Evolutionary conservation across 2,329 filamentous ascomycete genomes (phyloP).

Genomic region (Hypoxylon sp.): DNA sequence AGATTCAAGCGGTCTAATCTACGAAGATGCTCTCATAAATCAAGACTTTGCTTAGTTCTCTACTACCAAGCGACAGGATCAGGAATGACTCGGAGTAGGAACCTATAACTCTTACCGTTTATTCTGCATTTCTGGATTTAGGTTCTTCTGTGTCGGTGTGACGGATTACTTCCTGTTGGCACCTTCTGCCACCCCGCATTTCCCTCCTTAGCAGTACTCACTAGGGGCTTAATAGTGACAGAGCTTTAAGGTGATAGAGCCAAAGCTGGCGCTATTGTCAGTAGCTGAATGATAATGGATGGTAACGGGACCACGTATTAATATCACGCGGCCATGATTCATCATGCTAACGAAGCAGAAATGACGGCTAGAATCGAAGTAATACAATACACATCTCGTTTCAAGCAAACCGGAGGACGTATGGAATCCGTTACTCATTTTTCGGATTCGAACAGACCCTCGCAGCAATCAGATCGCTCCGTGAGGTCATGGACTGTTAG

Average conservation of each 20-base stretch:
- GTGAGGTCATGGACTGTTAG: slow-evolving; percentile 32
- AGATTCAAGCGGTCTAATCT: slow-evolving; percentile 14
- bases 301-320: slow-evolving; percentile 3
- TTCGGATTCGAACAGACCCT: slow-evolving; percentile 21
- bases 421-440: slow-evolving; percentile 9
- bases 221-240: slow-evolving; percentile 10
- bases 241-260: slow-evolving; percentile 4
- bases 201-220: slow-evolving; percentile 11
- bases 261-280: slow-evolving; percentile 1
- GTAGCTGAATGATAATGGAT: not conserved
- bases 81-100: slow-evolving; percentile 32
- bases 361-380: slow-evolving; percentile 12
- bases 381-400: slow-evolving; percentile 38
- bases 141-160: slow-evolving; percentile 1
- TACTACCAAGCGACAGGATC: slow-evolving; percentile 21
- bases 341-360: not conserved
- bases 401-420: slow-evolving; percentile 28
- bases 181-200: slow-evolving; percentile 12
- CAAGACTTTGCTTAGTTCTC: slow-evolving; percentile 17
- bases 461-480: slow-evolving; percentile 28
- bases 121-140: slow-evolving; percentile 16
- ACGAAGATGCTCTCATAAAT: slow-evolving; percentile 24
- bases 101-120: slow-evolving; percentile 12
- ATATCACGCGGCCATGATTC: slow-evolving; percentile 13
- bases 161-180: slow-evolving; percentile 5